These are phyloP conservation scores for Boletus huronensis DNA, from an alignment of 768 basidiomycete genomes.

Conservation along the genomic window DNA sequence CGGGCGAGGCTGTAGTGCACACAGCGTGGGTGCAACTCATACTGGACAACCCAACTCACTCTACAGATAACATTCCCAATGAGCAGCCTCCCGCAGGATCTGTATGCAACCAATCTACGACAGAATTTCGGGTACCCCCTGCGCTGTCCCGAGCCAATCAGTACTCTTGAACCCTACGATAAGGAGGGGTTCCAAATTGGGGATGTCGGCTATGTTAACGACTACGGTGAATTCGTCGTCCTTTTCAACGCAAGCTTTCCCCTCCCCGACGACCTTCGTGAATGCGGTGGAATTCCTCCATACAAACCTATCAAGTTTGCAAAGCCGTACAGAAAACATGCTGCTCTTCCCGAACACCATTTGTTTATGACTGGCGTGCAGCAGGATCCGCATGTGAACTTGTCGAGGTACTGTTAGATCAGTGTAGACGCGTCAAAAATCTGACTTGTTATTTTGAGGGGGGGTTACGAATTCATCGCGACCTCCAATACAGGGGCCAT, in stretches of 20 bases:
- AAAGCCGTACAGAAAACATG: too few relatives aligned
- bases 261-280: conserved; percentile 14
- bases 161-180: conserved; percentile 17
- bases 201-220: conserved; percentile 33
- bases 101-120: conserved; percentile 11
- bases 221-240: conserved; percentile 27
- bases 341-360: too few relatives aligned
- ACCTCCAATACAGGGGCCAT: neutral
- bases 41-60: neutral
- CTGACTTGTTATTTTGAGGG: neutral
- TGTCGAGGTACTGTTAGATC: neutral
- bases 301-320: neutral
- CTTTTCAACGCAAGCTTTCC: conserved; percentile 32
- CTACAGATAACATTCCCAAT: neutral
- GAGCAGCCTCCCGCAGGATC: neutral
- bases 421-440: neutral
- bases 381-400: too few relatives aligned
- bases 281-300: neutral
- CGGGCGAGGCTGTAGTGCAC: too few relatives aligned
- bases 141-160: conserved; percentile 25
- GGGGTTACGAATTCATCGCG: neutral
- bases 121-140: conserved; percentile 28
- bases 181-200: conserved; percentile 30
- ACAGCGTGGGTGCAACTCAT: too few relatives aligned
- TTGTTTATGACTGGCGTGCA: neutral